A percentile compares a stretch with the other conserved stretches of the same genome.
phyloP scores from a whole-genome alignment of 257 asterid species.

The Eucommia ulmoides region DNA sequence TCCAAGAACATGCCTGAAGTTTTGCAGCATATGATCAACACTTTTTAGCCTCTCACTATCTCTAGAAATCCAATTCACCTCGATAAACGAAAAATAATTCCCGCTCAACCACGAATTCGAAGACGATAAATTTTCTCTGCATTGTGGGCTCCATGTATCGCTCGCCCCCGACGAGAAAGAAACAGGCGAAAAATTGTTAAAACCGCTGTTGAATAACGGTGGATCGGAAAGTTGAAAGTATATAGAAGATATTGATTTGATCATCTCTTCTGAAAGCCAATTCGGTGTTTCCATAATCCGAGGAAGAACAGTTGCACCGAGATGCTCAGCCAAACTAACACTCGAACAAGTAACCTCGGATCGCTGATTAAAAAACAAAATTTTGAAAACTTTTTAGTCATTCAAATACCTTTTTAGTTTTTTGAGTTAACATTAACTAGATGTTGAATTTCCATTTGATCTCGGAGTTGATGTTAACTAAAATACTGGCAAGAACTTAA shows the following conservation, averaged over 20 bases:
- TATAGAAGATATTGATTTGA: slow-evolving; percentile 67
- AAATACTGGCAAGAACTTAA: no score
- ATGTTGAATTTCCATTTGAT: no score
- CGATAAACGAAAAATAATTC: slow-evolving; percentile 31
- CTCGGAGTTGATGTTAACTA: no score
- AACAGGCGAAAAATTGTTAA: slow-evolving; percentile 22
- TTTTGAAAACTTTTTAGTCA: no score
- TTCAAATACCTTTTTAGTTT: no score
- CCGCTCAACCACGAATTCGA: slow-evolving; percentile 23
- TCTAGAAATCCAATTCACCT: slow-evolving; percentile 41
- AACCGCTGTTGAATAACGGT: slow-evolving; percentile 26
- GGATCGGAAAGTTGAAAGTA: slow-evolving; percentile 61
- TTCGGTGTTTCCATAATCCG: slow-evolving; percentile 38
- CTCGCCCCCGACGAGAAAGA: slow-evolving; percentile 28
- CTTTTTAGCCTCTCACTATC: slow-evolving; percentile 37
- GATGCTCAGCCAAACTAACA: slow-evolving; percentile 21
- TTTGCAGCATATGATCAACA: slow-evolving; percentile 44
- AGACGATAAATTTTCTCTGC: slow-evolving; percentile 17
- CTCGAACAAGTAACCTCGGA: slow-evolving; percentile 23
- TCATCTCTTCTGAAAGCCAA: slow-evolving; percentile 76
- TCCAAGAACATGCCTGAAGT: slow-evolving; percentile 33
- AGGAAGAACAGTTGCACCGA: slow-evolving; percentile 20
- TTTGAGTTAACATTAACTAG: no score
- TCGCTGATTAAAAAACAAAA: no score
- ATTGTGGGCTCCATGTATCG: slow-evolving; percentile 11